Base-by-base conservation (phyloP, 1,284 basidiomycete species). In the Pholiota adiposa region DNA sequence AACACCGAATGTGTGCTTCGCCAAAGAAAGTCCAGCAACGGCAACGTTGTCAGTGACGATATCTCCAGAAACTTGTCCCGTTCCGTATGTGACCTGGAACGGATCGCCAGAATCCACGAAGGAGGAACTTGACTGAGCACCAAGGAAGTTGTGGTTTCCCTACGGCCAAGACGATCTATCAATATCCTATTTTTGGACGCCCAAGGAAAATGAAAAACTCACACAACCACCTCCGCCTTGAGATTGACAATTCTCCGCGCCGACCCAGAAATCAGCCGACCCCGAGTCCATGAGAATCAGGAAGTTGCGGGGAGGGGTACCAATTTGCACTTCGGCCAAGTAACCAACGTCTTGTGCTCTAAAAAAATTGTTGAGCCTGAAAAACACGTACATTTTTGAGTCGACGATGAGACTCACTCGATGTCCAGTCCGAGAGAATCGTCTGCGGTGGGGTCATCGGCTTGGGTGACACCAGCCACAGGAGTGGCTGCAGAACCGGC, bases 221-320 rank as follows among this genome's bases (percentile, higher is more conserved):
- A 85, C 85, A 68, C 86, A 87, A 63, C 72, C 79, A 38, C 78
- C 80, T 31, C 82, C 84, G 29, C 49, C 67, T 33, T 72, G 55
- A 16, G 73, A 81, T 58, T 73, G 68, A 70, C 88, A 91, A 44
- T 73, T 72, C 68, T 88, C 84, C 7, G 79, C 77, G 9, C 86
- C 87, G 18, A 92, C 86, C 92, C 94, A 96, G 40, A 93, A 80
- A 72, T 96, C 94, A 14, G 92, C 88, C 7, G 89, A 93, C 33
- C 94, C 94, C 25, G 90, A 91, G 75, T 96, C 94, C 86, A 93
- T 88, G 52, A 96, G 81, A 68, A 96, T 74, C 33, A 81, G 78
- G 75, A 92, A 96, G 66, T 87, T 74, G 43, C 74, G 78, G 1
- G 89, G 83, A n/a, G 90, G 90, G 2, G 88, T 91, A 38, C 93